A percentile compares a stretch with the other conserved stretches of the same genome.
These are phyloP conservation scores for Viola odorata DNA, from an alignment of 345 rosid species.

Conservation along the genomic window DNA sequence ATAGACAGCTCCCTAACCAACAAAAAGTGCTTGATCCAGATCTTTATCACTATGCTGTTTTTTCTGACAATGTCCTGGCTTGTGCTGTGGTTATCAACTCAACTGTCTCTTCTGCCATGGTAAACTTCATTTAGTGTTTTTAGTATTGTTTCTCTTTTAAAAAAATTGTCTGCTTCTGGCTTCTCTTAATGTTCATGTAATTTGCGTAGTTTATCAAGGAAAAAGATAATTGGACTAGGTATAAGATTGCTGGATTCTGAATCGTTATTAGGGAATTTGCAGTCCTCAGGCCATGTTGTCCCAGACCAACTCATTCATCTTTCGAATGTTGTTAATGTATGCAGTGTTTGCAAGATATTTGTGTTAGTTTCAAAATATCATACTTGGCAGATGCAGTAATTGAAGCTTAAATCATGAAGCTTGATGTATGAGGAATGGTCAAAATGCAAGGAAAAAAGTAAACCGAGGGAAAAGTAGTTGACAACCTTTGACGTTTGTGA, in stretches of 20 bases:
- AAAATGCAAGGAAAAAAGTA: too few species aligned
- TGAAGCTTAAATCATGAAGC: too few species aligned
- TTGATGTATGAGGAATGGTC: too few species aligned
- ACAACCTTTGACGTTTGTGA: too few species aligned
- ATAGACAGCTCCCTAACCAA: conserved; percentile 64
- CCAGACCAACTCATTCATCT: too few species aligned
- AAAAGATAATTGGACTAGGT: background rate
- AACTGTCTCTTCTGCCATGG: conserved; percentile 45
- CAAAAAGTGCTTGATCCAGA: conserved; percentile 41
- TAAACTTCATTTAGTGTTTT: conserved; percentile 23
- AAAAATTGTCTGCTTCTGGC: background rate
- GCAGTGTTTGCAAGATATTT: too few species aligned
- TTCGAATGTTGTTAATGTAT: too few species aligned
- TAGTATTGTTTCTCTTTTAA: background rate
- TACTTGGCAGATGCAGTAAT: too few species aligned
- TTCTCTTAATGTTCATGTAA: background rate
- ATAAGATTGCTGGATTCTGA: background rate
- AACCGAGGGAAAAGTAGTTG: too few species aligned
- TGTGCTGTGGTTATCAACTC: conserved; percentile 31
- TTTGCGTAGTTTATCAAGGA: background rate
- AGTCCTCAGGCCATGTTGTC: too few species aligned
- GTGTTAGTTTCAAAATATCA: too few species aligned
- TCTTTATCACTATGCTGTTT: conserved; percentile 25
- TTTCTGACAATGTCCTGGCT: conserved; percentile 24
- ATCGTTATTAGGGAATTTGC: too few species aligned